phyloP scores from a whole-genome alignment of 495 filamentous ascomycete genomes.

The Xylaria curta region DNA sequence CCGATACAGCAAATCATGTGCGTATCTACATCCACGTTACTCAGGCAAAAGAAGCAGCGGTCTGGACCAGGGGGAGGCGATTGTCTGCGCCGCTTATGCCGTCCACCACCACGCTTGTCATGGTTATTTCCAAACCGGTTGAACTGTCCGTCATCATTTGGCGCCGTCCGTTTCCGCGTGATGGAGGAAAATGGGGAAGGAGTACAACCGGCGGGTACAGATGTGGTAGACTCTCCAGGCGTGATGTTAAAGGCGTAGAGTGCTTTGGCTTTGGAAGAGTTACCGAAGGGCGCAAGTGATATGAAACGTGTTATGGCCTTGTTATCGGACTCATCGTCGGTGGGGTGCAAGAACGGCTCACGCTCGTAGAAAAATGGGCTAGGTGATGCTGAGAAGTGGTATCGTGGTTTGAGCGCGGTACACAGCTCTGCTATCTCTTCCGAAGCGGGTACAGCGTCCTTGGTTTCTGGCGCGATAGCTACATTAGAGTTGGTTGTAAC shows the following conservation, averaged over 20 bases:
- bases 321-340: constrained; percentile 42
- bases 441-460: constrained; percentile 48
- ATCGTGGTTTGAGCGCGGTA: constrained; percentile 77
- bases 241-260: constrained; percentile 88
- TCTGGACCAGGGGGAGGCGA: constrained; percentile 71
- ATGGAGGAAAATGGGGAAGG: constrained; percentile 66
- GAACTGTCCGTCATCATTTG: constrained; percentile 61
- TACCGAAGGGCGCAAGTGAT: constrained; percentile 79
- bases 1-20: constrained; percentile 92
- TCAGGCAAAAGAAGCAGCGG: constrained; percentile 93
- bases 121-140: constrained; percentile 71
- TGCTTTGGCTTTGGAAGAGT: constrained; percentile 76
- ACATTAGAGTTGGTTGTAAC: constrained; percentile 62
- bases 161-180: constrained; percentile 65
- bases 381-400: constrained; percentile 80
- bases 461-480: constrained; percentile 55
- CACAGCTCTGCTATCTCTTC: constrained; percentile 74
- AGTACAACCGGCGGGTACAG: constrained; percentile 71
- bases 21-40: constrained; percentile 77
- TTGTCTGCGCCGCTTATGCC: constrained; percentile 58
- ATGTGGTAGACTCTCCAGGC: constrained; percentile 59
- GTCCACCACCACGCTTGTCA: constrained; percentile 59
- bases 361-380: constrained; percentile 77
- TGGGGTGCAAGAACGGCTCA: constrained; percentile 83
- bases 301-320: constrained; percentile 83